Percentiles rank a stretch among this genome's conserved stretches.
phyloP scores from a whole-genome alignment of 73 alveolate genomes.

The Halteria grandinella region DNA sequence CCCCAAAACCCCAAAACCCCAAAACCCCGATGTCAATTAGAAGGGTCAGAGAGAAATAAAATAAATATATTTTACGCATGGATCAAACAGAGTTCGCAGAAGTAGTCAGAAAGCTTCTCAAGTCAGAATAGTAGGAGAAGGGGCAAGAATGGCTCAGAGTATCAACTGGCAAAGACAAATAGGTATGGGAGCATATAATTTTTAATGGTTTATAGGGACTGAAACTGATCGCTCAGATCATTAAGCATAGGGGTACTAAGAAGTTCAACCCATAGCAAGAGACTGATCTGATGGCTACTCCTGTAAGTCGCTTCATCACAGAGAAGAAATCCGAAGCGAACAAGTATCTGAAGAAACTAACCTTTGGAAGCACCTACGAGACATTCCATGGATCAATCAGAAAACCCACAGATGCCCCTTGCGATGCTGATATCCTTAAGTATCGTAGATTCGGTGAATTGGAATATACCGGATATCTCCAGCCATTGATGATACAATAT shows the following conservation, averaged over 20 bases:
- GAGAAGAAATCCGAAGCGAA: conserved; percentile 12
- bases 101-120: no score
- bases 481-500: conserved; percentile 10
- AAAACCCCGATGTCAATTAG: no score
- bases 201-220: not conserved
- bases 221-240: conserved; percentile 7
- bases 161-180: conserved; percentile 25
- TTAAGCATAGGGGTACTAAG: conserved; percentile 26
- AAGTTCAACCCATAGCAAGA: conserved; percentile 15
- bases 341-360: conserved; percentile 12
- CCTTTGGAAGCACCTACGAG: conserved; percentile 31
- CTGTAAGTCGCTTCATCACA: not conserved
- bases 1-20: no score
- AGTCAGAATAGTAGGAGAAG: no score
- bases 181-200: not conserved
- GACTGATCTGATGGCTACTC: conserved; percentile 1
- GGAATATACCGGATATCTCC: not conserved
- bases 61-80: no score
- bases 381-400: conserved; percentile 32
- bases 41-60: no score
- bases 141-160: conserved; percentile 12
- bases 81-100: no score
- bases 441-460: conserved; percentile 12
- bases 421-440: conserved; percentile 38
- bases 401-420: not conserved